Evolutionary conservation across 306 rosid genomes (phyloP).

Genomic region (Acacia acuminata): DNA sequence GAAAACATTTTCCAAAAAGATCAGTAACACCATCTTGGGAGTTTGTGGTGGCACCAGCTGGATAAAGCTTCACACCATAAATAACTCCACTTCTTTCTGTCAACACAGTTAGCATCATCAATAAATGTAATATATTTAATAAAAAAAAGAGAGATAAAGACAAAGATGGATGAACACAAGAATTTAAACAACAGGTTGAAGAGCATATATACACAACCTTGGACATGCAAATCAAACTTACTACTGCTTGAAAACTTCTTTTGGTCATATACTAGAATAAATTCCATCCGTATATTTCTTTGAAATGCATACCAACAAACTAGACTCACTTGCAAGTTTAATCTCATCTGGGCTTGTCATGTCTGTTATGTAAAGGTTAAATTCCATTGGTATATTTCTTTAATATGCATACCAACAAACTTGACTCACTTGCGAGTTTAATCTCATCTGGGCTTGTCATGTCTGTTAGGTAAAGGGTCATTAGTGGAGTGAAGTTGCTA

Average conservation of each 20-base stretch:
- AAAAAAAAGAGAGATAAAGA: neutral
- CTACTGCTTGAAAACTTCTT: neutral
- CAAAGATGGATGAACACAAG: neutral
- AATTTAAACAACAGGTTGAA: neutral
- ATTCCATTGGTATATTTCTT: neutral
- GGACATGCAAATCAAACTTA: constrained; percentile 5
- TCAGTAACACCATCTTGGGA: constrained; percentile 94
- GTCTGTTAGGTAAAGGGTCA: constrained; percentile 92
- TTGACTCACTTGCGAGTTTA: constrained; percentile 77
- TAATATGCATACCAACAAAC: neutral
- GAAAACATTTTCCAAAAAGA: constrained; percentile 76
- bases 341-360: constrained; percentile 71
- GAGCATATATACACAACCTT: neutral
- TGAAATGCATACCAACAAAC: neutral
- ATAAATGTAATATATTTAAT: neutral
- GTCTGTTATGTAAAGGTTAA: constrained; percentile 80
- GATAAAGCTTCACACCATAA: constrained; percentile 85
- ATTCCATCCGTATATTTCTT: neutral
- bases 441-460: constrained; percentile 71
- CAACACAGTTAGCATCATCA: constrained; percentile 32
- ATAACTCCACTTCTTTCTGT: constrained; percentile 75
- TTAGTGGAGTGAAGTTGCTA: constrained; percentile 77
- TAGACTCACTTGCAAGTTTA: constrained; percentile 77
- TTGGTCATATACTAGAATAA: neutral
- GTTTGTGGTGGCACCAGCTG: constrained; percentile 95